phyloP scores from a whole-genome alignment of 169 alveolate species.

The Cryptosporidium felis region DNA sequence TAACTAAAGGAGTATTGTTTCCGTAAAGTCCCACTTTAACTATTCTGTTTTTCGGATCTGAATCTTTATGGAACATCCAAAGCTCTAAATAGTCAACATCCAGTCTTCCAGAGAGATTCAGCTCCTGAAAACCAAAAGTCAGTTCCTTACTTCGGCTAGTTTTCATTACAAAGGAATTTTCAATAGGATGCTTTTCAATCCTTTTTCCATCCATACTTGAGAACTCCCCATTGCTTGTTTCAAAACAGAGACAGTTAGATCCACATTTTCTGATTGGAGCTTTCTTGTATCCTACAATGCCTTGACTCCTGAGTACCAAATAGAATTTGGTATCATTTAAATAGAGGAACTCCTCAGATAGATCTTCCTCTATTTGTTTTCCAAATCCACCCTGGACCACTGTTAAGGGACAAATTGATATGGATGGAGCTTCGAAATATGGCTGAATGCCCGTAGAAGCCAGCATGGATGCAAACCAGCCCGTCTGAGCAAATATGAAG shows the following conservation, averaged over 20 bases:
- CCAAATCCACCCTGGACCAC: not conserved
- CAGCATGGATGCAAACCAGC: slow-evolving; percentile 67
- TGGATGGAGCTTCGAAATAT: slow-evolving; percentile 71
- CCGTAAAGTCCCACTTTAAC: slow-evolving; percentile 61
- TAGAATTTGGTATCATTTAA: not conserved
- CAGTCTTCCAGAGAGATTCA: slow-evolving; percentile 40
- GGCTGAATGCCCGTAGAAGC: slow-evolving; percentile 69
- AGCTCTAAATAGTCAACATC: slow-evolving; percentile 55
- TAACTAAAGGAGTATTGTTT: not conserved
- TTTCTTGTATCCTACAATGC: slow-evolving; percentile 33
- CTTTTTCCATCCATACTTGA: not conserved
- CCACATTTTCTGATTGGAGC: slow-evolving; percentile 51
- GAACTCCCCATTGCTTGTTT: slow-evolving; percentile 19
- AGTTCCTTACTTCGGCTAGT: slow-evolving; percentile 4
- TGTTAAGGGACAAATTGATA: slow-evolving; percentile 17
- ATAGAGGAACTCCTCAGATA: not conserved
- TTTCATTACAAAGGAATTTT: slow-evolving; percentile 10
- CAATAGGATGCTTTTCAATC: slow-evolving; percentile 25
- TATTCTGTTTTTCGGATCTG: slow-evolving; percentile 15
- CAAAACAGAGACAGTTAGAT: slow-evolving; percentile 41
- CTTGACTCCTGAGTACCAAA: slow-evolving; percentile 44
- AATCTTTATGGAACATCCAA: slow-evolving; percentile 42
- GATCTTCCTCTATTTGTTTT: not conserved
- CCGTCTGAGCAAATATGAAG: slow-evolving; percentile 60
- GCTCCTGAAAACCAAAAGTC: too few relatives aligned